A percentile compares a stretch with the other conserved stretches of the same genome.
These are phyloP conservation scores for Monascus ruber DNA, from an alignment of 2,329 filamentous ascomycete genomes.

Conservation along the genomic window DNA sequence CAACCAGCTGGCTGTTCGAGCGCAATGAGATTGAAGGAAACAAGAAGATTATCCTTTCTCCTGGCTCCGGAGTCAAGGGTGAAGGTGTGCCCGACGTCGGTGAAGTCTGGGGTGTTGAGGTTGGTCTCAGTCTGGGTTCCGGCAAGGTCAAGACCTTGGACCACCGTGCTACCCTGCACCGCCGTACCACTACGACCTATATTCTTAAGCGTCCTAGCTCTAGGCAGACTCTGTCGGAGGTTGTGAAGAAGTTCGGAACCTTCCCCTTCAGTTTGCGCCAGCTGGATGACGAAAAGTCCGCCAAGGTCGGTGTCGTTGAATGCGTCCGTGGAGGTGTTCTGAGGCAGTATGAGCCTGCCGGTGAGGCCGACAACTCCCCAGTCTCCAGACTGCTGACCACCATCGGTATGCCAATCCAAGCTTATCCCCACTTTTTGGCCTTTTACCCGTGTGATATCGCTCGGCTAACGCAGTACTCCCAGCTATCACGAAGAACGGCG, in stretches of 20 bases:
- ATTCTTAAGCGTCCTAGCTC: conserved; percentile 89
- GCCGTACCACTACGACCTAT: conserved; percentile 84
- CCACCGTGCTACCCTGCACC: conserved; percentile 82
- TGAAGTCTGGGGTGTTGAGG: conserved; percentile 96
- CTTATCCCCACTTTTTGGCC: neutral
- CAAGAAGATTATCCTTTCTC: conserved; percentile 92
- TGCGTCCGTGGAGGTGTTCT: conserved; percentile 88
- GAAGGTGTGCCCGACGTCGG: conserved; percentile 80
- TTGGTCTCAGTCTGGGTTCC: conserved; percentile 78
- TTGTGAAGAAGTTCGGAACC: conserved; percentile 91
- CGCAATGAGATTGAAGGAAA: conserved; percentile 94
- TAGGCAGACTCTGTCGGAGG: conserved; percentile 82
- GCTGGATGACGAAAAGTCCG: conserved; percentile 89
- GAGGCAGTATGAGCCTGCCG: conserved; percentile 90
- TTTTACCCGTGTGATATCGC: conserved; percentile 12
- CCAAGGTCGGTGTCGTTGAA: conserved; percentile 91
- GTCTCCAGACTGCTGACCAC: conserved; percentile 85
- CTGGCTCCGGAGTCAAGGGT: conserved; percentile 73
- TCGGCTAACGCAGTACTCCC: neutral
- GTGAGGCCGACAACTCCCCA: conserved; percentile 77
- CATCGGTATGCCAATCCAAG: conserved; percentile 56
- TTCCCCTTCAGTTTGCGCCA: conserved; percentile 98
- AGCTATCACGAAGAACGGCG: conserved; percentile 97
- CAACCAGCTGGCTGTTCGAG: conserved; percentile 92
- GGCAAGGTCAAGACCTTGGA: conserved; percentile 92